Conservation (phyloP, 1,284 basidiomycete genomes). For the Veloboletus limbatus region DNA sequence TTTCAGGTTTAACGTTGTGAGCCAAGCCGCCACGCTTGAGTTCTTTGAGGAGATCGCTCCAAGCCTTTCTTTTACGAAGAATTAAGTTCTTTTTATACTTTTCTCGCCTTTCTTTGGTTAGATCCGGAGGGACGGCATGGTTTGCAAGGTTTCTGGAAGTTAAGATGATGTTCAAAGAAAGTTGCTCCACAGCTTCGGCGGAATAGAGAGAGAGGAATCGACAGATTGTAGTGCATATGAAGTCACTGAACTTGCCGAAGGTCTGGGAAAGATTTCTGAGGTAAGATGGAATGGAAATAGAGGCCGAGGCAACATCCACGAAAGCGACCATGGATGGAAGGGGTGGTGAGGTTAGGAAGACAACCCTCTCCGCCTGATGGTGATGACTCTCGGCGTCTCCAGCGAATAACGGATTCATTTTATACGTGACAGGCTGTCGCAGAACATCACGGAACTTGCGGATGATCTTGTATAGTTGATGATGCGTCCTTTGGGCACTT, state of each 20-base stretch:
- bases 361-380: slow-evolving; percentile 12
- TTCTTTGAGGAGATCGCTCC: slow-evolving; percentile 89
- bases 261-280: slow-evolving; percentile 41
- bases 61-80: slow-evolving; percentile 87
- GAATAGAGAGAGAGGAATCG: slow-evolving; percentile 41
- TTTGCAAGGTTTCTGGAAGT: slow-evolving; percentile 64
- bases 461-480: slow-evolving; percentile 88
- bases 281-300: slow-evolving; percentile 18
- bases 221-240: slow-evolving; percentile 44
- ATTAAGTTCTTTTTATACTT: slow-evolving; percentile 78
- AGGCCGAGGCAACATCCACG: slow-evolving; percentile 8
- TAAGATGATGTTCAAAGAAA: slow-evolving; percentile 76
- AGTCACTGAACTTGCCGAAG: slow-evolving; percentile 44
- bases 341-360: slow-evolving; percentile 9
- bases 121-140: slow-evolving; percentile 44
- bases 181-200: slow-evolving; percentile 49
- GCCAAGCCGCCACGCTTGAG: slow-evolving; percentile 81
- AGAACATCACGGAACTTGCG: slow-evolving; percentile 91
- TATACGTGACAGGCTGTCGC: slow-evolving; percentile 62
- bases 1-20: slow-evolving; percentile 68
- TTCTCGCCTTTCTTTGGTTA: slow-evolving; percentile 58
- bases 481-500: slow-evolving; percentile 90
- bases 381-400: slow-evolving; percentile 35
- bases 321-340: neutral
- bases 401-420: slow-evolving; percentile 40